A percentile compares a stretch with the other conserved stretches of the same genome.
Evolutionary conservation across 2,329 filamentous ascomycete species (phyloP).

Genomic region (Clonostachys sp.): DNA sequence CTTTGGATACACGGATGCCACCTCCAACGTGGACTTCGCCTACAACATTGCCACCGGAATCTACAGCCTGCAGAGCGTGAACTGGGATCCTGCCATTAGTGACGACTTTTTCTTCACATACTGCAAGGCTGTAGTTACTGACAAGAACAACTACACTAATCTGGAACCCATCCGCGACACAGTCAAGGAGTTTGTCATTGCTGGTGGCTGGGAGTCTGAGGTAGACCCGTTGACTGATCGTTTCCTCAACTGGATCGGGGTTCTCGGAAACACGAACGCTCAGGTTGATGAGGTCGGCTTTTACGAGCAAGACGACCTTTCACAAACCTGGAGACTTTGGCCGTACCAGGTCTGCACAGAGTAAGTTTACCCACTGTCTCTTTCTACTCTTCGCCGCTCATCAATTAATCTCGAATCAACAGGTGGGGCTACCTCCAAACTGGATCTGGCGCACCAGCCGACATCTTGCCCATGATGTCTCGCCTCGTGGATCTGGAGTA

Average conservation of each 20-base stretch:
- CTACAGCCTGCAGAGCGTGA: slow-evolving; percentile 37
- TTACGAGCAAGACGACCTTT: slow-evolving; percentile 1
- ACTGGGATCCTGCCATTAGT: slow-evolving; percentile 50
- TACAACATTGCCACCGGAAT: slow-evolving; percentile 33
- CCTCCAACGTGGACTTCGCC: slow-evolving; percentile 43
- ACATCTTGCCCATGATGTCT: slow-evolving; percentile 66
- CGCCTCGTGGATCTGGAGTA: slow-evolving; percentile 64
- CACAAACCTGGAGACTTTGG: slow-evolving; percentile 7
- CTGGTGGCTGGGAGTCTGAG: background rate
- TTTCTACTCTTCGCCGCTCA: background rate
- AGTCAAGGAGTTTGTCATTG: background rate
- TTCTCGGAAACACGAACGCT: too few relatives aligned
- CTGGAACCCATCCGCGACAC: background rate
- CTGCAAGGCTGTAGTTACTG: slow-evolving; percentile 3
- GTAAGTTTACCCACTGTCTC: slow-evolving; percentile 1
- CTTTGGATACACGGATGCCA: slow-evolving; percentile 36
- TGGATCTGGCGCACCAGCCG: slow-evolving; percentile 61
- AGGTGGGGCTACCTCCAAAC: slow-evolving; percentile 74
- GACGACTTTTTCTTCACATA: slow-evolving; percentile 15
- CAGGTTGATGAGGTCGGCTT: background rate
- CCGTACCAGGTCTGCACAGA: slow-evolving; percentile 7
- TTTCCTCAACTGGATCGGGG: slow-evolving; percentile 2
- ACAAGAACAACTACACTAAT: background rate
- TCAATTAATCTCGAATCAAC: slow-evolving; percentile 1
- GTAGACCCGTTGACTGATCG: background rate